Evolutionary conservation across 169 alveolate species (phyloP).

Genomic region (Nephromyces sp.): DNA sequence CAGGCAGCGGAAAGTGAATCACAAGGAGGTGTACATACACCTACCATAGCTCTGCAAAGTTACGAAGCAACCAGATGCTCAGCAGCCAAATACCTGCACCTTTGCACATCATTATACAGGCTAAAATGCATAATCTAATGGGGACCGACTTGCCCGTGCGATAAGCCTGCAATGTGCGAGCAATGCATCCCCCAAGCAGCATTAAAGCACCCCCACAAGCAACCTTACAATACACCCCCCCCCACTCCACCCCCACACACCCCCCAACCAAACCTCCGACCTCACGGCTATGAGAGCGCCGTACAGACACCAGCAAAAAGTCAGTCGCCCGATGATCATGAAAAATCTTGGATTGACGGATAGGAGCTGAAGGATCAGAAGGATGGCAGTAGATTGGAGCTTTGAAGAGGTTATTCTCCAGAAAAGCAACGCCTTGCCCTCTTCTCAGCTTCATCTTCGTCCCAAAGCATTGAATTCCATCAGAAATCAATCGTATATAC

Average conservation of each 20-base stretch:
- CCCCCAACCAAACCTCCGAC: conserved; percentile 17
- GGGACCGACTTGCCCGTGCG: background rate
- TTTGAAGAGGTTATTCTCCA: conserved; percentile 42
- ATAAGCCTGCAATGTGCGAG: background rate
- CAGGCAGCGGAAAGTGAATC: no score
- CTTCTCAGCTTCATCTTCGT: background rate
- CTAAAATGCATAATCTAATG: no score
- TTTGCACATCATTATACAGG: no score
- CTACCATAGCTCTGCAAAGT: no score
- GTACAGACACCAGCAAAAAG: conserved; percentile 43
- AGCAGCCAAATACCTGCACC: no score
- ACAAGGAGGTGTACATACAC: no score
- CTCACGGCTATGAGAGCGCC: conserved; percentile 28
- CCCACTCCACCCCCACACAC: background rate
- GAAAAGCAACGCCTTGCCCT: conserved; percentile 35
- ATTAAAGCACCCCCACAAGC: background rate
- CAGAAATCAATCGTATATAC: conserved; percentile 8
- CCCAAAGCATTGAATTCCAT: background rate
- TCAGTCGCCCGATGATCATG: conserved; percentile 42
- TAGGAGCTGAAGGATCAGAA: conserved; percentile 33
- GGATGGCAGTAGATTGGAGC: conserved; percentile 52
- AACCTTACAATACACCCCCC: background rate
- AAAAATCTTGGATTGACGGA: conserved; percentile 16
- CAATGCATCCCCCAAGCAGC: background rate
- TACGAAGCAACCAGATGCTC: no score